Conservation (phyloP, 1,139 yeast species). For the Kodamaea anthophila region DNA sequence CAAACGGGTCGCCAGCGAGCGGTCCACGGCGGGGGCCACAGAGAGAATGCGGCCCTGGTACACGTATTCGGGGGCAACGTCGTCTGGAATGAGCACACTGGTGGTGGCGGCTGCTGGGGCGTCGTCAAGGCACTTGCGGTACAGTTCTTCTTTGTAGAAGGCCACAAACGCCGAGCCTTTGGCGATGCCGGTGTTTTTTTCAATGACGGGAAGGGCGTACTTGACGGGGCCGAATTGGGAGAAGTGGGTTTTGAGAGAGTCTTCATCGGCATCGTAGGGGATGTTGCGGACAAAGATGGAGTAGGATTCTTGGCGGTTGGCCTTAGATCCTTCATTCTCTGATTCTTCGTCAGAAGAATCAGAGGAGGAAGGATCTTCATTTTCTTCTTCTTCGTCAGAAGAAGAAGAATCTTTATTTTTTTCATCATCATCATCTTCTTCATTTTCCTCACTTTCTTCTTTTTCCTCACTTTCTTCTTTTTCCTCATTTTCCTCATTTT, state of each 20-base stretch:
- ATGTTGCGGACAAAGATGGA: constrained; percentile 84
- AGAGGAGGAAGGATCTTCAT: constrained; percentile 22
- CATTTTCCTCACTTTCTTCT: constrained; percentile 21
- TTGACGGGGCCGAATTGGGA: constrained; percentile 78
- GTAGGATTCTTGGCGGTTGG: constrained; percentile 61
- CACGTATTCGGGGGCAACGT: constrained; percentile 81
- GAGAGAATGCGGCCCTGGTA: constrained; percentile 89
- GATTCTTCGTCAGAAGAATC: constrained; percentile 20
- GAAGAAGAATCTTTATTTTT: constrained; percentile 24
- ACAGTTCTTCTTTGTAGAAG: constrained; percentile 57
- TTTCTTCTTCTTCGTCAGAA: constrained; percentile 26
- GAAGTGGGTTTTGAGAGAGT: constrained; percentile 71
- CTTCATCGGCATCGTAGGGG: constrained; percentile 90
- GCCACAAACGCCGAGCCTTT: constrained; percentile 96
- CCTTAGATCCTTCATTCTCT: constrained; percentile 25
- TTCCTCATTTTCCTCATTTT: constrained; percentile 25
- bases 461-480: constrained; percentile 13
- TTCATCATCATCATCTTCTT: constrained; percentile 4
- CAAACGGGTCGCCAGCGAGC: constrained; percentile 74
- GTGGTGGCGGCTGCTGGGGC: constrained; percentile 78
- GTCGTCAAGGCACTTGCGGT: constrained; percentile 59
- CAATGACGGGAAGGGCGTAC: constrained; percentile 91
- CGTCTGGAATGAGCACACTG: constrained; percentile 85
- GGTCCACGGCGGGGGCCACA: constrained; percentile 76
- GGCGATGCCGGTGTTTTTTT: constrained; percentile 77